These are phyloP conservation scores for Syncephalastrum sp. DNA, from an alignment of 371 early-diverging fungal genomes.

Conservation along the genomic window DNA sequence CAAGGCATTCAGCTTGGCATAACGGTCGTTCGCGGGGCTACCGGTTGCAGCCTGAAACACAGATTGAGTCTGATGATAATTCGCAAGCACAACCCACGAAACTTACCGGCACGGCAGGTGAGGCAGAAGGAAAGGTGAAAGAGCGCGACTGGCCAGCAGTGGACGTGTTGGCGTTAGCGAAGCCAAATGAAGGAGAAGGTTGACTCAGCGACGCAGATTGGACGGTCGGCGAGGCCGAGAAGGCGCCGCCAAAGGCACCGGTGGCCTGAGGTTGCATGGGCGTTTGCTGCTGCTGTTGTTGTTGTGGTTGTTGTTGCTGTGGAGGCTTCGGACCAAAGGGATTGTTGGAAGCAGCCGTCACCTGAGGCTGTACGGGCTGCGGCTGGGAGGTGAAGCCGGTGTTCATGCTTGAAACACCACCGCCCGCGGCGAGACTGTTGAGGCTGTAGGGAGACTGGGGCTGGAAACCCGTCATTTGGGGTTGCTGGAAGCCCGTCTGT, in stretches of 20 bases:
- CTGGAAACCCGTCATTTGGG: constrained; percentile 16
- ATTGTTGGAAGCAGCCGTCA: constrained; percentile 20
- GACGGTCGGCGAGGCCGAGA: constrained; percentile 15
- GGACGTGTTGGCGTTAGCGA: constrained; percentile 8
- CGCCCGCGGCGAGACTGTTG: not conserved
- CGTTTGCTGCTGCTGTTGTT: constrained; percentile 22
- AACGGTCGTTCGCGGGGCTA: constrained; percentile 7
- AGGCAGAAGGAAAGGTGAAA: constrained; percentile 15
- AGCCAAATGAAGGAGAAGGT: constrained; percentile 9
- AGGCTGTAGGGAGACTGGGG: not conserved
- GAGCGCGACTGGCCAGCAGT: constrained; percentile 19
- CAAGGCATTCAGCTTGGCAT: constrained; percentile 22
- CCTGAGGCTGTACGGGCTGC: constrained; percentile 9
- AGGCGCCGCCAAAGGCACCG: constrained; percentile 13
- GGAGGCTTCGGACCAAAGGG: constrained; percentile 18
- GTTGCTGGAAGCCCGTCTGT: constrained; percentile 15
- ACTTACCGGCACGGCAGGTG: constrained; percentile 15
- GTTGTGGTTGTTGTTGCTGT: constrained; percentile 11
- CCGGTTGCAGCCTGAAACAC: constrained; percentile 5
- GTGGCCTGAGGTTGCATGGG: constrained; percentile 3
- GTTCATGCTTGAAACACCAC: no score
- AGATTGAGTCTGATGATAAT: not conserved
- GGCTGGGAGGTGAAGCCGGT: no score
- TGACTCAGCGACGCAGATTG: constrained; percentile 6
- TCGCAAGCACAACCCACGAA: constrained; percentile 7